Evolutionary conservation across 768 basidiomycete genomes (phyloP).

Genomic region (Lactifluus rugatus): DNA sequence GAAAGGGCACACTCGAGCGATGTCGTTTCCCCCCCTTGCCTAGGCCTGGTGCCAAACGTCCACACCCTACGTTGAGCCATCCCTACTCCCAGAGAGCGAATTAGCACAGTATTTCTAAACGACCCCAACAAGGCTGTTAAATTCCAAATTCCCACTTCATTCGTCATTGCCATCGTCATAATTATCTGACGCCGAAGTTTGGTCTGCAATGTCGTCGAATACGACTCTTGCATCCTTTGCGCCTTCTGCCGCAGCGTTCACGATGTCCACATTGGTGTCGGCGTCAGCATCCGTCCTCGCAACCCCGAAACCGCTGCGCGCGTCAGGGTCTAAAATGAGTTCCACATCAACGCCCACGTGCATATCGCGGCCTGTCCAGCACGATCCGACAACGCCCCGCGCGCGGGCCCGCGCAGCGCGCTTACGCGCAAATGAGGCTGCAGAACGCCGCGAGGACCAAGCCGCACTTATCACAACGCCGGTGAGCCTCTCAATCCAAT

Average conservation of each 20-base stretch:
- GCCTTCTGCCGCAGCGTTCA: not conserved
- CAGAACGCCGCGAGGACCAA: slow-evolving; percentile 9
- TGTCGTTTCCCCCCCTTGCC: not conserved
- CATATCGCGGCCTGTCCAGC: not conserved
- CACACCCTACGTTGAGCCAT: too few species aligned
- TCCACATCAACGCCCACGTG: not conserved
- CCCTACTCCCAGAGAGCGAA: not conserved
- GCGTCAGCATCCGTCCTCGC: not conserved
- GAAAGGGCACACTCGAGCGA: not conserved
- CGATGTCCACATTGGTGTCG: not conserved
- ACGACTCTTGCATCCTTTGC: not conserved
- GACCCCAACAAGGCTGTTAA: too few species aligned
- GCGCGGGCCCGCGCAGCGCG: slow-evolving; percentile 8
- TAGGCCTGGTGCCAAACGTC: slow-evolving; percentile 10
- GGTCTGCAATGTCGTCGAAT: not conserved
- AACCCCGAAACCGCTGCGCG: not conserved
- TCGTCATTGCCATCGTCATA: not conserved
- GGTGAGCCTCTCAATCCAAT: not conserved
- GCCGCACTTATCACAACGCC: slow-evolving; percentile 14
- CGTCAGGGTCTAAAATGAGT: not conserved
- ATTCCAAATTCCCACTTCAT: not conserved
- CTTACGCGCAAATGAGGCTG: slow-evolving; percentile 10
- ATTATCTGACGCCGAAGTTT: not conserved
- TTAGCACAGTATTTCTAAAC: not conserved
- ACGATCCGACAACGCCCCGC: slow-evolving; percentile 11